phyloP scores from a whole-genome alignment of 495 filamentous ascomycete species.

The Aspergillus funiculosus region DNA sequence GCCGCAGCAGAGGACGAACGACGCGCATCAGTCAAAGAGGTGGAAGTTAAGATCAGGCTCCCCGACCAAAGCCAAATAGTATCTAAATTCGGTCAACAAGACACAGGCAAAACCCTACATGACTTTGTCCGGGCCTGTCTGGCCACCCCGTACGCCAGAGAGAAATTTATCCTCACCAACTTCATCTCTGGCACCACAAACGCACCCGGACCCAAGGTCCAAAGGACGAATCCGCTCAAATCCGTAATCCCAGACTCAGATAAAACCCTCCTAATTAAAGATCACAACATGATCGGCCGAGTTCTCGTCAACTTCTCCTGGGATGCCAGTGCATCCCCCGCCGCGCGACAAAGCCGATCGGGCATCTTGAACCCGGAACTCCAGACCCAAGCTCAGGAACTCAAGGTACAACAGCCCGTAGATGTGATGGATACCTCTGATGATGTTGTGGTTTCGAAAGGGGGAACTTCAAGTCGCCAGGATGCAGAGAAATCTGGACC shows the following conservation, averaged over 20 bases:
- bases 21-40: constrained; percentile 57
- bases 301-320: constrained; percentile 75
- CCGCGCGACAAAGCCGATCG: constrained; percentile 31
- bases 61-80: constrained; percentile 73
- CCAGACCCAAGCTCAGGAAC: constrained; percentile 57
- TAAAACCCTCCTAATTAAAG: constrained; percentile 58
- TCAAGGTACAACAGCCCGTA: constrained; percentile 51
- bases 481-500: constrained; percentile 45
- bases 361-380: constrained; percentile 60
- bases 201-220: constrained; percentile 21
- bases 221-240: constrained; percentile 11
- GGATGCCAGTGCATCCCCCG: constrained; percentile 53
- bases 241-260: constrained; percentile 40
- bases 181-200: constrained; percentile 19
- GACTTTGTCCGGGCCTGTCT: constrained; percentile 52
- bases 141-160: constrained; percentile 26
- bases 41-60: constrained; percentile 77
- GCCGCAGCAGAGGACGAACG: constrained; percentile 49
- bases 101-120: constrained; percentile 64
- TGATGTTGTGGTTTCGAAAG: constrained; percentile 24
- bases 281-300: constrained; percentile 60
- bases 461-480: constrained; percentile 23
- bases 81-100: constrained; percentile 53
- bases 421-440: constrained; percentile 40
- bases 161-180: constrained; percentile 49